Conservation (phyloP, 2,329 filamentous ascomycete species). For the Hypoxylon sp. region DNA sequence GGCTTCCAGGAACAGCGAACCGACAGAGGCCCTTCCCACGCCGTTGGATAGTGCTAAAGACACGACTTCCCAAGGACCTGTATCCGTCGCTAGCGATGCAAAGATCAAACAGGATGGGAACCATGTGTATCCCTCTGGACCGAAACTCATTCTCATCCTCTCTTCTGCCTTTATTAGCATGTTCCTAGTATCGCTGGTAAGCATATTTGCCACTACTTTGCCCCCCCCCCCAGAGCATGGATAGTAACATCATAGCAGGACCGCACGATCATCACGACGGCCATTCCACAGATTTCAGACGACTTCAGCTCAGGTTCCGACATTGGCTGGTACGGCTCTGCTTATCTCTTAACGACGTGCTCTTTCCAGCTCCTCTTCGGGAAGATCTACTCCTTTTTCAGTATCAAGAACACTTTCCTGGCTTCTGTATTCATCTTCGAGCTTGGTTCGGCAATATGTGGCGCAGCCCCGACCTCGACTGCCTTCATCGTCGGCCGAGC, state of each 20-base stretch:
- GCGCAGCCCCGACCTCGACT: slow-evolving; percentile 47
- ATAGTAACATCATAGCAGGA: slow-evolving; percentile 3
- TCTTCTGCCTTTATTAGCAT: background rate
- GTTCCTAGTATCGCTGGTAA: slow-evolving; percentile 7
- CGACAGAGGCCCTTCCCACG: background rate
- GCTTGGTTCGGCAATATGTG: slow-evolving; percentile 50
- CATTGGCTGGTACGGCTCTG: slow-evolving; percentile 15
- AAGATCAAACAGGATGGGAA: background rate
- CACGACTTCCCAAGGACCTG: background rate
- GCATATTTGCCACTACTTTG: background rate
- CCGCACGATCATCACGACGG: slow-evolving; percentile 8
- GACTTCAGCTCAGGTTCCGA: slow-evolving; percentile 1
- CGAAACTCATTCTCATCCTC: background rate
- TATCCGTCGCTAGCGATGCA: background rate
- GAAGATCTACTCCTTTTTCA: slow-evolving; percentile 11
- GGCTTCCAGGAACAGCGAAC: background rate
- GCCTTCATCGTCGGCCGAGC: slow-evolving; percentile 52
- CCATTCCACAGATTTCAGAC: slow-evolving; percentile 13
- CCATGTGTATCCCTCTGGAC: background rate
- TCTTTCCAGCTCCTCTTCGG: slow-evolving; percentile 8
- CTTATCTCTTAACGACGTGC: slow-evolving; percentile 15
- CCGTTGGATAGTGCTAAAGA: background rate
- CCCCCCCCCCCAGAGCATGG: no score
- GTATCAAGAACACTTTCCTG: slow-evolving; percentile 1
- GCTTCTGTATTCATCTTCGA: slow-evolving; percentile 29